A percentile compares a stretch with the other conserved stretches of the same genome.
Conservation (phyloP, 305 asterid genomes). For the Ajuga reptans region DNA sequence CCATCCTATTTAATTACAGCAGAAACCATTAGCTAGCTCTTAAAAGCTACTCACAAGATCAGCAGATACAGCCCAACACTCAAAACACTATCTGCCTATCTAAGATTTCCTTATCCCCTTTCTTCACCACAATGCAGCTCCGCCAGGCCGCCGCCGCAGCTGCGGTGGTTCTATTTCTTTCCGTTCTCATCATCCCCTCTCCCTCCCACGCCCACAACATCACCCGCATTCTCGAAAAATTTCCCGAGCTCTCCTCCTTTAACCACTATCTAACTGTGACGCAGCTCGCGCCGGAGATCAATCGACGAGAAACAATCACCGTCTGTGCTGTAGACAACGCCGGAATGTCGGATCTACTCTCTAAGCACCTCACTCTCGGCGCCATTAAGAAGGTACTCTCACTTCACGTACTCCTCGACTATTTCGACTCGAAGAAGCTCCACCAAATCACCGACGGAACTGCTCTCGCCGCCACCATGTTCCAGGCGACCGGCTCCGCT, state of each 20-base stretch:
- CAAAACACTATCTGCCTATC: neutral
- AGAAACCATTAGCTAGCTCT: neutral
- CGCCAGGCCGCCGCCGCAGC: conserved; percentile 27
- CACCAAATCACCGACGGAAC: conserved; percentile 77
- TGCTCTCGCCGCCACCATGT: conserved; percentile 76
- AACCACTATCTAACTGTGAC: conserved; percentile 61
- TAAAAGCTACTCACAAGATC: neutral
- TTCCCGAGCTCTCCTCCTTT: conserved; percentile 52
- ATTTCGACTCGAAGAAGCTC: conserved; percentile 72
- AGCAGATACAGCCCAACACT: neutral
- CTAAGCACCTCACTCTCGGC: conserved; percentile 43
- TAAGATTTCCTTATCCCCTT: neutral
- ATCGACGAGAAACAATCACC: conserved; percentile 68
- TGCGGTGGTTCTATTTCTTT: conserved; percentile 24
- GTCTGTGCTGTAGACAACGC: conserved; percentile 68
- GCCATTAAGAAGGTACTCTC: conserved; percentile 57
- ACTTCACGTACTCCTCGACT: conserved; percentile 71
- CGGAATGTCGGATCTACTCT: conserved; percentile 69
- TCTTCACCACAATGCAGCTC: conserved; percentile 46
- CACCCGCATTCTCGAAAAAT: conserved; percentile 49
- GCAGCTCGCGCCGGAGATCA: conserved; percentile 68
- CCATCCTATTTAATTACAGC: too few species aligned
- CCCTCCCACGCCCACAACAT: conserved; percentile 52
- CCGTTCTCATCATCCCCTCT: conserved; percentile 17
- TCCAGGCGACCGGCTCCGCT: conserved; percentile 79